Percentiles rank a stretch among this genome's conserved stretches.
Evolutionary conservation across 495 filamentous ascomycete genomes (phyloP).

Genomic region (Tuber borchii): DNA sequence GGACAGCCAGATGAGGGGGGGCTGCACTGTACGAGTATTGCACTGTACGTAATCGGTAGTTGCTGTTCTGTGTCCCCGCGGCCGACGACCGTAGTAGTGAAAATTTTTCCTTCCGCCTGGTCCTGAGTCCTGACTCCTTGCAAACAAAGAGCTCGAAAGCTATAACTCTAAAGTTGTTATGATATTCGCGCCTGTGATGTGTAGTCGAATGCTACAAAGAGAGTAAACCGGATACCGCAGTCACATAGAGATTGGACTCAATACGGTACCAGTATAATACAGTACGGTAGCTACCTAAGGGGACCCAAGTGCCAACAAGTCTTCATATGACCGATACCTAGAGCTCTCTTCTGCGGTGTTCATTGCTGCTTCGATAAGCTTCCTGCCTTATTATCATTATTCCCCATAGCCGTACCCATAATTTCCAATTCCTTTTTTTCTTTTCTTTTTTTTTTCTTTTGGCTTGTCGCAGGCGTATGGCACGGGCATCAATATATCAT

Average conservation of each 20-base stretch:
- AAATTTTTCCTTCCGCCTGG: not conserved
- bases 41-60: conserved; percentile 36
- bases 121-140: not conserved
- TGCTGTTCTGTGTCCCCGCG: conserved; percentile 11
- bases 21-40: too few species aligned
- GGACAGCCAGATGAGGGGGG: conserved; percentile 24
- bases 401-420: not conserved
- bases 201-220: not conserved
- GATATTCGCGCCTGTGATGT: not conserved
- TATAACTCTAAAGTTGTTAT: not conserved
- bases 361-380: not conserved
- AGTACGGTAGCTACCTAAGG: too few species aligned
- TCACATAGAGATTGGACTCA: not conserved
- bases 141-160: conserved; percentile 5
- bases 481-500: conserved; percentile 3
- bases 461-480: not conserved
- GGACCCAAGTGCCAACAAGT: too few species aligned
- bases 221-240: not conserved
- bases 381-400: not conserved
- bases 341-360: not conserved
- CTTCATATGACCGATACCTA: not conserved
- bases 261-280: not conserved
- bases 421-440: not conserved
- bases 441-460: not conserved
- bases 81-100: not conserved